A percentile compares a stretch with the other conserved stretches of the same genome.
These are phyloP conservation scores for Colletotrichum melonis DNA, from an alignment of 2,329 filamentous ascomycete genomes.

Conservation along the genomic window DNA sequence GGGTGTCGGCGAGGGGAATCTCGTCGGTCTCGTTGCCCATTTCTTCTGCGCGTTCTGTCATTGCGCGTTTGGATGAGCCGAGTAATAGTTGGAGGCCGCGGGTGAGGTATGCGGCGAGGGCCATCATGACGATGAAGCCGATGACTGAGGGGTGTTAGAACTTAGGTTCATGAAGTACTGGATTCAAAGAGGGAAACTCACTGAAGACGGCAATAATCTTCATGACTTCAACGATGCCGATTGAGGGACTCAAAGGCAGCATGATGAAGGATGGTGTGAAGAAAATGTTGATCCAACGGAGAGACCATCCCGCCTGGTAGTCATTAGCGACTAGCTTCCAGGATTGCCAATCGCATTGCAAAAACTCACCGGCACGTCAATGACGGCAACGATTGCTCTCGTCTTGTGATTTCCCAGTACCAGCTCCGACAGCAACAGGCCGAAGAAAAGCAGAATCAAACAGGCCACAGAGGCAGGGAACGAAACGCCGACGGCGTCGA, in stretches of 20 bases:
- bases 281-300: slow-evolving; percentile 69
- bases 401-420: slow-evolving; percentile 61
- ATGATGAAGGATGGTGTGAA: slow-evolving; percentile 71
- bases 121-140: slow-evolving; percentile 65
- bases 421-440: slow-evolving; percentile 58
- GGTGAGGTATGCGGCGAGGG: slow-evolving; percentile 64
- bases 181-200: slow-evolving; percentile 44
- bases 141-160: slow-evolving; percentile 52
- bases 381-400: slow-evolving; percentile 56
- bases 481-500: slow-evolving; percentile 58
- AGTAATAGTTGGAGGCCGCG: slow-evolving; percentile 63
- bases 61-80: slow-evolving; percentile 63
- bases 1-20: slow-evolving; percentile 55
- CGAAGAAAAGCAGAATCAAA: slow-evolving; percentile 64
- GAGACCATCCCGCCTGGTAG: slow-evolving; percentile 67
- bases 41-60: slow-evolving; percentile 63
- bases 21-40: slow-evolving; percentile 56
- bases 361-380: slow-evolving; percentile 63
- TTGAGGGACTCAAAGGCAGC: slow-evolving; percentile 65
- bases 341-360: accelerated
- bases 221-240: slow-evolving; percentile 64
- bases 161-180: background rate
- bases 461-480: slow-evolving; percentile 72
- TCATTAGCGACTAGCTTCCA: slow-evolving; percentile 6
- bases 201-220: slow-evolving; percentile 71